Percentiles rank a stretch among this genome's conserved stretches.
phyloP scores from a whole-genome alignment of 768 basidiomycete genomes.

The Lanmaoa pseudosensibilis region DNA sequence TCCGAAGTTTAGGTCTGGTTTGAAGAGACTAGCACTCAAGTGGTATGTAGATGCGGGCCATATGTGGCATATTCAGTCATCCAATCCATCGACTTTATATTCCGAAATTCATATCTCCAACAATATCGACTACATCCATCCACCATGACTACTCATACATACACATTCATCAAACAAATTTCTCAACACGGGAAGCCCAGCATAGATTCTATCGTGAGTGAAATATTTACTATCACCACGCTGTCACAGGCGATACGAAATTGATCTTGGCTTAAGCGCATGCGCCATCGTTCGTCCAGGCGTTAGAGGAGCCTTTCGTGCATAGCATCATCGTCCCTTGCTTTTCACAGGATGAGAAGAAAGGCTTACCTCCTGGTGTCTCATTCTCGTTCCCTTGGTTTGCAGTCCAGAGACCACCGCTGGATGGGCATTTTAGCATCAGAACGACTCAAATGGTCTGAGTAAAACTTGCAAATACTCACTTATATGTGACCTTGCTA shows the following conservation, averaged over 20 bases:
- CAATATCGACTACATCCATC: background rate
- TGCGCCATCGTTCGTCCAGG: conserved; percentile 59
- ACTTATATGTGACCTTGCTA: conserved; percentile 42
- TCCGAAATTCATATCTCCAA: background rate
- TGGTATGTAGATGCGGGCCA: no score
- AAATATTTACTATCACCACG: background rate
- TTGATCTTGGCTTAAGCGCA: conserved; percentile 33
- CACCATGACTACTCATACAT: background rate
- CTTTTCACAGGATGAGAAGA: background rate
- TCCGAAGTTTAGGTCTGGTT: no score
- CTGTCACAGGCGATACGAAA: background rate
- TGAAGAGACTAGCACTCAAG: no score
- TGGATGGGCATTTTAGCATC: conserved; percentile 13
- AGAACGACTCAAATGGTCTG: background rate
- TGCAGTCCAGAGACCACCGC: conserved; percentile 49
- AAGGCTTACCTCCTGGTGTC: conserved; percentile 27
- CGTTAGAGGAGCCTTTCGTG: conserved; percentile 43
- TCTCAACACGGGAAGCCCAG: background rate
- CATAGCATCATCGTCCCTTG: background rate
- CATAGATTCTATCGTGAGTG: background rate
- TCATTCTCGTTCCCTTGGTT: conserved; percentile 47
- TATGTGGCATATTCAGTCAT: no score
- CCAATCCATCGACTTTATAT: no score
- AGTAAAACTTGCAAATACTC: conserved; percentile 7
- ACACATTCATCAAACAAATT: background rate